Evolutionary conservation across 1,139 yeast genomes (phyloP), one percentile per base, ranked within the genome.

Genomic region (Candida pseudocylindracea): DNA sequence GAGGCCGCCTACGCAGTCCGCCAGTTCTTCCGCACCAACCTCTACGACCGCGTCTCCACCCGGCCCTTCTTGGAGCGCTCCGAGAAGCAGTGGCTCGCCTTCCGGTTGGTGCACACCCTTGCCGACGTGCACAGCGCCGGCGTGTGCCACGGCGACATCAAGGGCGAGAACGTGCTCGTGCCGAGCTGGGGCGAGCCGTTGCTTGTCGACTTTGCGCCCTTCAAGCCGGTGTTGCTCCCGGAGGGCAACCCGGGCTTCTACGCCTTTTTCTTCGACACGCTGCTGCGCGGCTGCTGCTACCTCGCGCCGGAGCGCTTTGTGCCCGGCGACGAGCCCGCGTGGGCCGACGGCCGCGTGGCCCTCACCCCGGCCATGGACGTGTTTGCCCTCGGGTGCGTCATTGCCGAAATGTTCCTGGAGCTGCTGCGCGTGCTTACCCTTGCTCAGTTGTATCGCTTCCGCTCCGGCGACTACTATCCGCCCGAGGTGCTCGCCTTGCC

Each of bases 171-270:
- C 49, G 66, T 85, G 24, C 53, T 91, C 36, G 74, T 83, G 2
- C 78, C 93, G 0, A 70, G 91, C 20, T 79, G 93, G 78, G 78
- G 81, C 48, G 85, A 95, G 94, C 56, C 73, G 1, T 55, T 75
- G 41, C 47, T 91, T 11, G 57, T 81, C 1, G 99, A 91, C 51
- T 85, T 88, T 53, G 61, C 71, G 2, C 68, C 67, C 47, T 46
- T 45, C 8, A 91, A 91, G 49, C 99, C 99, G 0, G 72, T 71
- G 0, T 73, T 62, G 43, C 54, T 91, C 26, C 96, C 96, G 0
- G 94, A 80, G 41, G 92, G 83, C 42, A 88, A 91, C 45, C 96
- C 96, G 0, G 79, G 88, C n/a, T 88, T 78, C 41, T 88, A 78
- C 44, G 72, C 92, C 1, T 88, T 85, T 46, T 91, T 73, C 49